Evolutionary conservation across 2,329 filamentous ascomycete species (phyloP).

Genomic region (Fusarium torreyae): DNA sequence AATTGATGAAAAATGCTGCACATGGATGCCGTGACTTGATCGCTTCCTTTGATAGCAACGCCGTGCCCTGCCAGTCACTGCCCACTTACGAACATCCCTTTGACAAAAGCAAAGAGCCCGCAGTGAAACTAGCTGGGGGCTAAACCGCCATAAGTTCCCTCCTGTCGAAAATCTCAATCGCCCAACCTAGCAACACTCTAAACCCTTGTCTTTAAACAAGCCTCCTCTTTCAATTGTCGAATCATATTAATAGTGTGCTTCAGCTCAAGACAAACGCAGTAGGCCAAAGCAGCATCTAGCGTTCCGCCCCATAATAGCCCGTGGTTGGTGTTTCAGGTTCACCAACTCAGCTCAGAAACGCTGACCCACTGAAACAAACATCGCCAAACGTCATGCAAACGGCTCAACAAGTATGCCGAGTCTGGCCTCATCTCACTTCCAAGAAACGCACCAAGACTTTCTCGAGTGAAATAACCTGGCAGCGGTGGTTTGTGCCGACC

Average conservation of each 20-base stretch:
- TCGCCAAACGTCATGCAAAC: slow-evolving; percentile 45
- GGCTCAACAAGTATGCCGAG: slow-evolving; percentile 11
- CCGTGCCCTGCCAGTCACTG: slow-evolving; percentile 8
- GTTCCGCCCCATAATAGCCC: slow-evolving; percentile 44
- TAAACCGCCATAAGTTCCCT: slow-evolving; percentile 11
- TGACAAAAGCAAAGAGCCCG: slow-evolving; percentile 23
- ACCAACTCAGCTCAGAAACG: slow-evolving; percentile 39
- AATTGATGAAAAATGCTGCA: slow-evolving; percentile 44
- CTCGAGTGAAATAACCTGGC: slow-evolving; percentile 33
- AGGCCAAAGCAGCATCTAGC: slow-evolving; percentile 29
- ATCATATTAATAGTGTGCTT: slow-evolving; percentile 31
- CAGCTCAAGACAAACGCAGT: slow-evolving; percentile 33
- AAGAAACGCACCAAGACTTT: slow-evolving; percentile 34
- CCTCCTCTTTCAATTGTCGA: slow-evolving; percentile 33
- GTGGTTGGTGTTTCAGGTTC: slow-evolving; percentile 46
- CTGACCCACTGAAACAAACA: slow-evolving; percentile 45
- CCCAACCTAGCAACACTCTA: slow-evolving; percentile 22
- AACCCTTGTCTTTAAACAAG: slow-evolving; percentile 40
- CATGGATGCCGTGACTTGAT: slow-evolving; percentile 23
- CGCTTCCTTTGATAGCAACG: slow-evolving; percentile 13
- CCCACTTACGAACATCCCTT: background rate
- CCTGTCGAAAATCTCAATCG: slow-evolving; percentile 11
- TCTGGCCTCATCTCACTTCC: slow-evolving; percentile 31
- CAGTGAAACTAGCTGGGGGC: slow-evolving; percentile 9
- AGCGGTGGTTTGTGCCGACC: slow-evolving; percentile 29